Base-by-base conservation (phyloP, 2,329 filamentous ascomycete genomes). In the Arthrobotrys megalospora region DNA sequence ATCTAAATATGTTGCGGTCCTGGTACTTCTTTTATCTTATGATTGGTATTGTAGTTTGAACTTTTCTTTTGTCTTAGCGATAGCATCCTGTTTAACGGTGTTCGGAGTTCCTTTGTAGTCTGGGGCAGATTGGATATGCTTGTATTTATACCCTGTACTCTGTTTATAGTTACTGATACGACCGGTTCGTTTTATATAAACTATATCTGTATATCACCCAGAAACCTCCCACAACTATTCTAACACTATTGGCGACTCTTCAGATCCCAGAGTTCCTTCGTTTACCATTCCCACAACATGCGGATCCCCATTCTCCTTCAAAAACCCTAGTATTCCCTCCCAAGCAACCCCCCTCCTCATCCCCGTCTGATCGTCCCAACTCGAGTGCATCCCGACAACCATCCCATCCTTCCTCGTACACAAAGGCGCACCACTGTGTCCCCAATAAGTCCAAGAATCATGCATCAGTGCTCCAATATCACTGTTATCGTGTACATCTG, bases 381-480 rank as follows among this genome's bases (percentile, higher is more conserved):
- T 87, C 3, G 86, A 88, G 83, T 89, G 87, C 77, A 89, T 76
- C 1, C 87, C 87, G 0, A 88, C 82, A 68, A 89, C 80, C 8
- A 28, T 80, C 0, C 86, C 86, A 11, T 82, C 83, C n/a, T 76
- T 81, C 34, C 76, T 66, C 14, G 85, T 81, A n/a, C 88, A 78
- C 14, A 89, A 81, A 0, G 86, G 87, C 4, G 87, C 87, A 2
- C 87, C 87, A 21, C 85, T 87, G 81, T 88, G 87, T 0, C 87
- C 87, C 88, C 87, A 88, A 81, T 88, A 89, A 1, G 87, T 89
- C 87, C 87, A 89, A 71, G 86, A 87, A 80, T 86, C 85, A 81
- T 89, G 88, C 84, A 85, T 86, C 80, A 89, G 79, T 0, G 85
- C 85, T 0, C 87, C 87, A 66, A 89, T 88, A 24, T 87, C 86